Percentiles rank a stretch among this genome's conserved stretches.
Conservation (phyloP, 306 rosid genomes). For the peach (Prunus persica) region Prunus_persica_NCBIv2 NC_034014.1:19992001-19992500, state of each 20-base stretch:
- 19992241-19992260: slow-evolving; percentile 77
- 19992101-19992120: slow-evolving; percentile 82
- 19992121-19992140: slow-evolving; percentile 96
- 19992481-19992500: slow-evolving; percentile 93
- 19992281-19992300: slow-evolving; percentile 96
- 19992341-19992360: fast-evolving
- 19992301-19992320: slow-evolving; percentile 94
- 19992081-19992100: slow-evolving; percentile 94
- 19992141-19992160: slow-evolving; percentile 78
- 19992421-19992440: slow-evolving; percentile 99
- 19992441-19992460: slow-evolving; percentile 95
- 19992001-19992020: neutral
- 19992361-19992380: neutral
- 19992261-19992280: slow-evolving; percentile 96
- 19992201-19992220: neutral
- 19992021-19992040: too few relatives aligned
- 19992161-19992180: neutral
- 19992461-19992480: slow-evolving; percentile 96
- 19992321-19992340: slow-evolving; percentile 53
- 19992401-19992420: neutral
- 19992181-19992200: neutral
- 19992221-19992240: neutral
- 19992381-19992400: fast-evolving
- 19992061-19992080: slow-evolving; percentile 97
- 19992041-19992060: neutral